Conservation (phyloP, 2,329 filamentous ascomycete genomes). For the Claviceps humidiphila region DNA sequence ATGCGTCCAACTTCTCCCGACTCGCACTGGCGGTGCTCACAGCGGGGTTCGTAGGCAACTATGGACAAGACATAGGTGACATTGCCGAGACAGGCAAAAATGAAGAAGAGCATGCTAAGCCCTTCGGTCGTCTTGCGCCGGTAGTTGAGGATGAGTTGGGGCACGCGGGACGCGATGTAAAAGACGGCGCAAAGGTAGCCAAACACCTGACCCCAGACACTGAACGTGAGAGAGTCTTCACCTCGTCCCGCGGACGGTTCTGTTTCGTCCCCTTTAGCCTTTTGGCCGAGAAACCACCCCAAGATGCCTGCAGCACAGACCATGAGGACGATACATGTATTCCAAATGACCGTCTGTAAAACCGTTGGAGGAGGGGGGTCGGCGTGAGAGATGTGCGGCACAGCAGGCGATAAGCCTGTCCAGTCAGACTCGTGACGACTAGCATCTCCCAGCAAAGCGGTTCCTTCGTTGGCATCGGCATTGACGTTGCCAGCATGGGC, state of each 20-base stretch:
- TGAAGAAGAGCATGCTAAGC: constrained; percentile 85
- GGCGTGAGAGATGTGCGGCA: constrained; percentile 51
- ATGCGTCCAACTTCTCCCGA: constrained; percentile 51
- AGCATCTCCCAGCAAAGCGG: constrained; percentile 35
- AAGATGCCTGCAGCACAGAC: constrained; percentile 72
- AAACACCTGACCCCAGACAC: constrained; percentile 72
- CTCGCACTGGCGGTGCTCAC: constrained; percentile 40
- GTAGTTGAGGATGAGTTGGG: constrained; percentile 86
- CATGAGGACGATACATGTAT: constrained; percentile 60
- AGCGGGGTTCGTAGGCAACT: constrained; percentile 73
- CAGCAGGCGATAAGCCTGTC: constrained; percentile 64
- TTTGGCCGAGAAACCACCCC: constrained; percentile 63
- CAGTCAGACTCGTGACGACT: constrained; percentile 35
- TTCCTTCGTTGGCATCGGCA: constrained; percentile 37
- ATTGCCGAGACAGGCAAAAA: constrained; percentile 93
- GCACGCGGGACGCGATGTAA: constrained; percentile 80
- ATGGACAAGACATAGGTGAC: constrained; percentile 88
- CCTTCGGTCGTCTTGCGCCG: constrained; percentile 86
- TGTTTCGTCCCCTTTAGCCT: constrained; percentile 24
- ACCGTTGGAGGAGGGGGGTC: constrained; percentile 34
- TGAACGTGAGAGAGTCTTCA: constrained; percentile 49
- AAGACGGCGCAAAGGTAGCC: constrained; percentile 83
- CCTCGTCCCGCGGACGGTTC: constrained; percentile 22
- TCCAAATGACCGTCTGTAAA: constrained; percentile 54
- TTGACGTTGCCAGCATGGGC: constrained; percentile 10